Evolutionary conservation across 2,329 filamentous ascomycete species (phyloP).

Genomic region (Dactylellina leptospora): DNA sequence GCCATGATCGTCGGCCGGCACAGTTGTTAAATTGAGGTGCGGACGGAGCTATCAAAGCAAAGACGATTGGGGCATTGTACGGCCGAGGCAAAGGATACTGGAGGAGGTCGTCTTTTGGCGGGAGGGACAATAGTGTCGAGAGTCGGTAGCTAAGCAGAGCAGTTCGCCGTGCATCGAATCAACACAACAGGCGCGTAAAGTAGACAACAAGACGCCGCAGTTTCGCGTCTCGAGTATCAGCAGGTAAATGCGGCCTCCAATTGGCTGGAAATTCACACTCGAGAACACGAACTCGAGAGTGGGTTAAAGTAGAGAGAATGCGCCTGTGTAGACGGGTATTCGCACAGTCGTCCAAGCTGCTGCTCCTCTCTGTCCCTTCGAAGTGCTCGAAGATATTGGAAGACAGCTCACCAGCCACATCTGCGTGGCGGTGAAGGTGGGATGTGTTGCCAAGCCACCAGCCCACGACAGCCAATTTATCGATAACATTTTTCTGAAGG

Average conservation of each 20-base stretch:
- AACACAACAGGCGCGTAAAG: too few species aligned
- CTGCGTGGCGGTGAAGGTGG: slow-evolving; percentile 36
- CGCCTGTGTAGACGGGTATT: too few species aligned
- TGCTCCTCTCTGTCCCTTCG: too few species aligned
- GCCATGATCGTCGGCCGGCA: slow-evolving; percentile 28
- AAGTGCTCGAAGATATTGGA: neutral
- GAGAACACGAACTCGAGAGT: too few species aligned
- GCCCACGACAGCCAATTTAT: slow-evolving; percentile 31
- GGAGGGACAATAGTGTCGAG: neutral
- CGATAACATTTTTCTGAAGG: slow-evolving; percentile 53
- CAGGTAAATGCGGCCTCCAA: too few species aligned
- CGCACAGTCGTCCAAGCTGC: too few species aligned
- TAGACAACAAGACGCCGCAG: slow-evolving; percentile 30
- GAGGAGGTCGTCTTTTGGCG: neutral
- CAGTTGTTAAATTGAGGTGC: slow-evolving; percentile 49
- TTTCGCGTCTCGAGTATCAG: slow-evolving; percentile 35
- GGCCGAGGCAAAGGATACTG: slow-evolving; percentile 14
- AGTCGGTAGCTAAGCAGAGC: neutral
- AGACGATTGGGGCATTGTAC: slow-evolving; percentile 22
- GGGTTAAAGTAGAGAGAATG: too few species aligned
- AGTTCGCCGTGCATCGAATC: too few species aligned
- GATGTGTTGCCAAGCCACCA: slow-evolving; percentile 48
- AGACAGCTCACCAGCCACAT: neutral
- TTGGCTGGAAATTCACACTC: neutral
- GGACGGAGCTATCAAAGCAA: neutral